These are phyloP conservation scores for Meyerozyma carpophila DNA, from an alignment of 1,139 yeast species.

Conservation along the genomic window DNA sequence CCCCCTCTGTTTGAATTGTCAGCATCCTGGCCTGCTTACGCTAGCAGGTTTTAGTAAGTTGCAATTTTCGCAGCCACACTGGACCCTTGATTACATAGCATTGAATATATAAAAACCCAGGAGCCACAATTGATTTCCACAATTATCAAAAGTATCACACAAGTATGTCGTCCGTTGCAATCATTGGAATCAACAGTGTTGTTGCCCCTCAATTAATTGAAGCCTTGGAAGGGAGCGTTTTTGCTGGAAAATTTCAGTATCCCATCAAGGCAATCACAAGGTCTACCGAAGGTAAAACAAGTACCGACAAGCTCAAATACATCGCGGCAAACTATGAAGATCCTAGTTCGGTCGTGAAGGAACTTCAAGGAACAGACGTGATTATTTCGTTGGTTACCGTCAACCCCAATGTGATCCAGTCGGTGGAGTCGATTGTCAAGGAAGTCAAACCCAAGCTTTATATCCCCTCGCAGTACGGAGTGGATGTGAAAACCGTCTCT, in stretches of 20 bases:
- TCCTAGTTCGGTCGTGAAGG: slow-evolving; percentile 19
- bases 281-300: slow-evolving; percentile 27
- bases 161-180: slow-evolving; percentile 30
- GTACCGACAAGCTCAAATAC: slow-evolving; percentile 38
- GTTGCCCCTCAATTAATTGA: slow-evolving; percentile 44
- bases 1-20: neutral
- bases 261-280: slow-evolving; percentile 53
- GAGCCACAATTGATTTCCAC: too few species aligned
- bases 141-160: too few species aligned
- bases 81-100: neutral
- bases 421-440: slow-evolving; percentile 28
- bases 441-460: slow-evolving; percentile 45
- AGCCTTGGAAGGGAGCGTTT: slow-evolving; percentile 40
- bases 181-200: slow-evolving; percentile 49
- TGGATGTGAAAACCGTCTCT: slow-evolving; percentile 26
- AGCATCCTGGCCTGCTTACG: neutral
- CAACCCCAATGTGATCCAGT: slow-evolving; percentile 17
- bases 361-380: slow-evolving; percentile 46
- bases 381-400: slow-evolving; percentile 41
- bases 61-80: neutral
- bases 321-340: slow-evolving; percentile 23
- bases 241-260: slow-evolving; percentile 35
- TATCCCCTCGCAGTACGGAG: slow-evolving; percentile 62
- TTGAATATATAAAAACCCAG: neutral
- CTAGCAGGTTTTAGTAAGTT: neutral